Conservation (phyloP, 208 protist genomes). For the Acanthamoeba royreba region DNA sequence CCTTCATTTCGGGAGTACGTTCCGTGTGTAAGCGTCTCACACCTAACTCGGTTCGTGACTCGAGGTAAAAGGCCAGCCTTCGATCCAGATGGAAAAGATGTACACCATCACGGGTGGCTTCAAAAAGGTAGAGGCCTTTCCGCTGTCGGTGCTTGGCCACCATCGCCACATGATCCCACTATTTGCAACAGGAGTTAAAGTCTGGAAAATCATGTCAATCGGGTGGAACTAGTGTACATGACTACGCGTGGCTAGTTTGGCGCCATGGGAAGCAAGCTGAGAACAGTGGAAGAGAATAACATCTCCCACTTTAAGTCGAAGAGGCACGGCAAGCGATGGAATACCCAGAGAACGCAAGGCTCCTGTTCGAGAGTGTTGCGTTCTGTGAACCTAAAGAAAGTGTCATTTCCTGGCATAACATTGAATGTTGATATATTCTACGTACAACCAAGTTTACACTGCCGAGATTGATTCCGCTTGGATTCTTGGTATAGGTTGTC, state of each 20-base stretch:
- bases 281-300: slow-evolving; percentile 37
- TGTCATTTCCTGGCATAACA: no score
- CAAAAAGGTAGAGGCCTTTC: background rate
- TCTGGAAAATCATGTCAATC: background rate
- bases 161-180: slow-evolving; percentile 49
- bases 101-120: slow-evolving; percentile 13
- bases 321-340: background rate
- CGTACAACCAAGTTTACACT: background rate
- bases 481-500: background rate
- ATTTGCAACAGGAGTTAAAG: background rate
- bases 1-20: background rate
- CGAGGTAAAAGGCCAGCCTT: slow-evolving; percentile 13
- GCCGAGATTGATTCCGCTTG: background rate
- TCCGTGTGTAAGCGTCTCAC: background rate
- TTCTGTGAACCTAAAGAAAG: background rate
- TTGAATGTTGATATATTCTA: no score
- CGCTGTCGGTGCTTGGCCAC: background rate
- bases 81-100: background rate
- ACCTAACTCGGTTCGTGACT: slow-evolving; percentile 13
- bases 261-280: background rate
- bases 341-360: background rate
- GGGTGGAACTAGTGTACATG: background rate
- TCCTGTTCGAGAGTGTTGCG: background rate
- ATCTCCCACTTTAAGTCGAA: slow-evolving; percentile 26
- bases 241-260: slow-evolving; percentile 35